Conservation (phyloP, 495 filamentous ascomycete genomes). For the Ramalina intermedia region DNA sequence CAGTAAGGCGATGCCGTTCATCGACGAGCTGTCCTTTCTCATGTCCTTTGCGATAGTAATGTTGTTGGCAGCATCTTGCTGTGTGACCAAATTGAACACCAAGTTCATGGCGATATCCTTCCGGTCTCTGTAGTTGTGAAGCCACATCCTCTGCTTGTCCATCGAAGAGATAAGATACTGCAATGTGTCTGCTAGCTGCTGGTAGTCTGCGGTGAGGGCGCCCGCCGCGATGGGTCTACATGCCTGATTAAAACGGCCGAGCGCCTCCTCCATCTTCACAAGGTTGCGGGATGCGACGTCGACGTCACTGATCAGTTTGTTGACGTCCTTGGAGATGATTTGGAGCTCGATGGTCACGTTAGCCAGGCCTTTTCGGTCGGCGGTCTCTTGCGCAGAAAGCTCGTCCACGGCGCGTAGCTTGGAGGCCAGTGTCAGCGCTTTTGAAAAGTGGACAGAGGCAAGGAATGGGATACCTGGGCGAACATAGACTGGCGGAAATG, state of each 20-base stretch:
- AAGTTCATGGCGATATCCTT: constrained; percentile 15
- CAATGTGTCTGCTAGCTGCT: constrained; percentile 2
- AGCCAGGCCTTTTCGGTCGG: constrained; percentile 1
- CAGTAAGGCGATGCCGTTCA: constrained; percentile 15
- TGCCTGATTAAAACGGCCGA: not conserved
- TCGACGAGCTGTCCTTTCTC: constrained; percentile 7
- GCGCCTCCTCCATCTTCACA: not conserved
- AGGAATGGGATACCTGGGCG: not conserved
- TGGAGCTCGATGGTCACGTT: constrained; percentile 12
- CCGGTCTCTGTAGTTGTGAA: constrained; percentile 12
- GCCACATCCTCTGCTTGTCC: constrained; percentile 11
- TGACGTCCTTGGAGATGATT: constrained; percentile 11
- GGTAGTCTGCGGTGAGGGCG: not conserved
- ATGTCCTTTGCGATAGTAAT: constrained; percentile 5
- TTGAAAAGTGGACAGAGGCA: not conserved
- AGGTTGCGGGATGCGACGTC: constrained; percentile 3
- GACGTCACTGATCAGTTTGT: constrained; percentile 4
- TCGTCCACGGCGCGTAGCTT: constrained; percentile 1
- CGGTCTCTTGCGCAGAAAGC: constrained; percentile 1
- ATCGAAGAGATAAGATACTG: constrained; percentile 10
- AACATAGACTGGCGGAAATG: not conserved
- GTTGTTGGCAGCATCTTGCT: constrained; percentile 14
- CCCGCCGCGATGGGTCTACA: not conserved
- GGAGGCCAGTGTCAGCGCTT: not conserved
- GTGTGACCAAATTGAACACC: constrained; percentile 15